Percentiles rank a stretch among this genome's conserved stretches.
Evolutionary conservation across 176 grass and related monocot genomes (phyloP).

Genomic region (Musa troglodytarum): DNA sequence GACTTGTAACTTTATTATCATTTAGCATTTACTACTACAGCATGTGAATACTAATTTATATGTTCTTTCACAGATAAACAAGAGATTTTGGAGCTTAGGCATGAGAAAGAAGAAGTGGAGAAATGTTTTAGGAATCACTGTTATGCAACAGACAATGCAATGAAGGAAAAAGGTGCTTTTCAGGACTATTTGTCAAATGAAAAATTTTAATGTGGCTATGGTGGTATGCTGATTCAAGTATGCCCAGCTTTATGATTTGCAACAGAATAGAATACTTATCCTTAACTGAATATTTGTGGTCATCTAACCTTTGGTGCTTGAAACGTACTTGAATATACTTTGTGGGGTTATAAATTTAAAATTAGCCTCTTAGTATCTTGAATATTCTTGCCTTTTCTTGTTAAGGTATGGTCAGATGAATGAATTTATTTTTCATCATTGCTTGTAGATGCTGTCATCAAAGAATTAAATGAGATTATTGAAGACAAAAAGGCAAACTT

Average conservation of each 20-base stretch:
- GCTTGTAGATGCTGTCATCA: constrained; percentile 62
- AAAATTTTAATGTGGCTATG: neutral
- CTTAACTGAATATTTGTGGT: neutral
- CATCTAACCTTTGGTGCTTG: too few species aligned
- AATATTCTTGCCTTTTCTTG: neutral
- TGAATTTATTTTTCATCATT: constrained; percentile 11
- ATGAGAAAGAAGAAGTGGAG: constrained; percentile 78
- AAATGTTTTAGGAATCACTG: constrained; percentile 40
- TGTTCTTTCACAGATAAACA: constrained; percentile 45
- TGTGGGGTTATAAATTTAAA: too few species aligned
- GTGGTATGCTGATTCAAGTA: neutral
- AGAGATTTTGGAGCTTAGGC: constrained; percentile 52
- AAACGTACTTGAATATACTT: too few species aligned
- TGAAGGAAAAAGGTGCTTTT: constrained; percentile 66
- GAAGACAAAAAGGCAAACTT: constrained; percentile 44
- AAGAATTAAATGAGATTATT: constrained; percentile 51
- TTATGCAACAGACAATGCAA: constrained; percentile 36
- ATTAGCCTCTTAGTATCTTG: too few species aligned
- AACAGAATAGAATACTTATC: neutral
- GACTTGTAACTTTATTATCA: neutral
- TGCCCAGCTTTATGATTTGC: neutral
- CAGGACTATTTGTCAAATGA: constrained; percentile 21
- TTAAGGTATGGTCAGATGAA: neutral
- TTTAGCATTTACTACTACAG: neutral
- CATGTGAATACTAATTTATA: constrained; percentile 1